phyloP scores from a whole-genome alignment of 2,329 filamentous ascomycete genomes.

The Allantophomopsis cytisporea region DNA sequence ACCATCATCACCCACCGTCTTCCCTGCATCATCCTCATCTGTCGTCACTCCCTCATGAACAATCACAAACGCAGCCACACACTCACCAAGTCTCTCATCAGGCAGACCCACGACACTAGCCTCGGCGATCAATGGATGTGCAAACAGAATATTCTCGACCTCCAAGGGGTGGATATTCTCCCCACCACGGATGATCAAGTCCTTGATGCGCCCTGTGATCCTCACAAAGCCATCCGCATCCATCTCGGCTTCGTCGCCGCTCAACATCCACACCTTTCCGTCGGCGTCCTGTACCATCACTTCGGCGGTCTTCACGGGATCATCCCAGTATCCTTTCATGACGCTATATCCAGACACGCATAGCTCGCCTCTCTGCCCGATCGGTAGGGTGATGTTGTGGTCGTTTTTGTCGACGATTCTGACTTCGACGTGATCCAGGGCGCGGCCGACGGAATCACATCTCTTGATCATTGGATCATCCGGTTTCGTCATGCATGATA shows the following conservation, averaged over 20 bases:
- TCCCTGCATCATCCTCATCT: slow-evolving; percentile 5
- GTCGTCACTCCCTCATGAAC: slow-evolving; percentile 24
- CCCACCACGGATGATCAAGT: slow-evolving; percentile 86
- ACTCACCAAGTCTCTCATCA: slow-evolving; percentile 74
- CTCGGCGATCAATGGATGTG: slow-evolving; percentile 56
- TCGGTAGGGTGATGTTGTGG: slow-evolving; percentile 39
- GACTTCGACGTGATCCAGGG: slow-evolving; percentile 67
- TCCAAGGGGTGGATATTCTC: slow-evolving; percentile 95
- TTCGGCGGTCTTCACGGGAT: slow-evolving; percentile 47
- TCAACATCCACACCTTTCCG: slow-evolving; percentile 65
- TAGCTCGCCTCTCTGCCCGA: slow-evolving; percentile 64
- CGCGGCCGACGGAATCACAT: slow-evolving; percentile 59
- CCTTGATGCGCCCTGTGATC: slow-evolving; percentile 88
- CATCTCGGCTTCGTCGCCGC: slow-evolving; percentile 83
- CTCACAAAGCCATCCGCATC: slow-evolving; percentile 70
- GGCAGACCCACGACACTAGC: slow-evolving; percentile 75
- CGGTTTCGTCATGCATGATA: slow-evolving; percentile 53
- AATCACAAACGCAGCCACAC: slow-evolving; percentile 73
- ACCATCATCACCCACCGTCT: slow-evolving; percentile 9
- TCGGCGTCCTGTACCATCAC: slow-evolving; percentile 30
- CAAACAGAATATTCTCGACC: slow-evolving; percentile 76
- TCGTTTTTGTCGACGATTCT: slow-evolving; percentile 66
- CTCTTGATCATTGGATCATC: slow-evolving; percentile 53
- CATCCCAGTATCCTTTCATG: slow-evolving; percentile 81
- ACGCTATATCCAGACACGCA: slow-evolving; percentile 74